Conservation (phyloP, 495 filamentous ascomycete species). For the Rostrohypoxylon terebratum region DNA sequence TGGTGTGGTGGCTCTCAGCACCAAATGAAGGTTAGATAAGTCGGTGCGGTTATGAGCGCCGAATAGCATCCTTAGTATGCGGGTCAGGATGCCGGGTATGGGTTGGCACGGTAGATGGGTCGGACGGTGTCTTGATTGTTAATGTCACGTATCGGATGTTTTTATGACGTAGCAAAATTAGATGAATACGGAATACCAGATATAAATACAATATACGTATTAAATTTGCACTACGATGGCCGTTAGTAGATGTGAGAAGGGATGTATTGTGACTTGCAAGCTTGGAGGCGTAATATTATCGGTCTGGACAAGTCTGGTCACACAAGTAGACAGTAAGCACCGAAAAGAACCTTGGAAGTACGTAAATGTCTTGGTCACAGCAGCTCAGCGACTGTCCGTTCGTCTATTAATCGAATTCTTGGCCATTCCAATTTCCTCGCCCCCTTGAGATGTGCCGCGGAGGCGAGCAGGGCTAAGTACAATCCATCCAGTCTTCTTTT, state of each 20-base stretch:
- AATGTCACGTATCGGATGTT: conserved; percentile 30
- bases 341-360: background rate
- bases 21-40: conserved; percentile 55
- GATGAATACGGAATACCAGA: conserved; percentile 50
- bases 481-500: conserved; percentile 10
- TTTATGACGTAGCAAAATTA: conserved; percentile 36
- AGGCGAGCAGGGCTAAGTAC: conserved; percentile 22
- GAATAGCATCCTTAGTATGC: conserved; percentile 1
- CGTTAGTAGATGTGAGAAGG: background rate
- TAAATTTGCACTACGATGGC: background rate
- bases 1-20: conserved; percentile 90
- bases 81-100: conserved; percentile 39
- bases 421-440: background rate
- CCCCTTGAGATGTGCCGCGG: background rate
- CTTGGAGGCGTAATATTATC: background rate
- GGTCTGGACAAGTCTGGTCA: background rate
- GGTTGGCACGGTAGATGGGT: conserved; percentile 32
- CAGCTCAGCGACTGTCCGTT: conserved; percentile 1
- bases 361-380: background rate
- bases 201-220: conserved; percentile 20
- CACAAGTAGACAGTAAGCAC: background rate
- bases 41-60: conserved; percentile 30
- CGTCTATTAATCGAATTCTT: conserved; percentile 27
- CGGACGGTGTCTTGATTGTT: conserved; percentile 43
- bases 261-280: background rate